phyloP scores from a whole-genome alignment of 495 filamentous ascomycete species.

The Podospora tetraspora region DNA sequence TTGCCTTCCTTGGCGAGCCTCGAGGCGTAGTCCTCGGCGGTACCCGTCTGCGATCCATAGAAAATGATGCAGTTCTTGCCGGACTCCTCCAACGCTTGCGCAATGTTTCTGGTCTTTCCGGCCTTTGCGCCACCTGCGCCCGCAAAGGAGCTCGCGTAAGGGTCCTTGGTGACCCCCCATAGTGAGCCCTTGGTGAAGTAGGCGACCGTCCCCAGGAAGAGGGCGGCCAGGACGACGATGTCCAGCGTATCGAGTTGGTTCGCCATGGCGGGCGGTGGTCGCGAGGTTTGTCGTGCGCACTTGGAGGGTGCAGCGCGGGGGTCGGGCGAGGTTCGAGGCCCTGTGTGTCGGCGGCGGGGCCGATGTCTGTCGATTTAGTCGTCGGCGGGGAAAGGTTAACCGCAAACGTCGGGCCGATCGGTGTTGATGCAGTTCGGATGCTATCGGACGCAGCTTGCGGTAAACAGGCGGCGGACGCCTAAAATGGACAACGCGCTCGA shows the following conservation, averaged over 20 bases:
- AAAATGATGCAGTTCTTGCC: conserved; percentile 98
- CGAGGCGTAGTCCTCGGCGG: conserved; percentile 98
- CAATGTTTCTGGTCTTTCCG: conserved; percentile 85
- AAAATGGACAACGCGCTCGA: neutral
- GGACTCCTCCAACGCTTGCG: conserved; percentile 92
- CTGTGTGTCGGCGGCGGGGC: neutral
- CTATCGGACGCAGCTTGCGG: neutral
- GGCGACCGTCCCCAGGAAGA: conserved; percentile 81
- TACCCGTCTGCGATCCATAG: conserved; percentile 97
- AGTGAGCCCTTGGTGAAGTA: conserved; percentile 96
- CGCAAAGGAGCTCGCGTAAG: conserved; percentile 69
- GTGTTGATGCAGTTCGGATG: conserved; percentile 1
- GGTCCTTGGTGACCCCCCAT: conserved; percentile 84
- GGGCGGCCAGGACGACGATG: conserved; percentile 76
- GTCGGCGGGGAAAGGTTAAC: conserved; percentile 9
- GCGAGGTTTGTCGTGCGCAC: neutral
- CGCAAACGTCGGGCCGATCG: neutral
- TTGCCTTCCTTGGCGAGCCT: conserved; percentile 94
- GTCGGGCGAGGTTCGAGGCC: neutral
- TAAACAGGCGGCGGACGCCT: neutral
- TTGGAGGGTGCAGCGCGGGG: neutral
- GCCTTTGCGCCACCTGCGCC: conserved; percentile 66
- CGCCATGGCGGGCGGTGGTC: conserved; percentile 57
- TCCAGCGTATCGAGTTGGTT: conserved; percentile 91
- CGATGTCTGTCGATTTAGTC: neutral